These are phyloP conservation scores for Boletus rufocinnamomeus DNA, from an alignment of 768 basidiomycete genomes.

Conservation along the genomic window DNA sequence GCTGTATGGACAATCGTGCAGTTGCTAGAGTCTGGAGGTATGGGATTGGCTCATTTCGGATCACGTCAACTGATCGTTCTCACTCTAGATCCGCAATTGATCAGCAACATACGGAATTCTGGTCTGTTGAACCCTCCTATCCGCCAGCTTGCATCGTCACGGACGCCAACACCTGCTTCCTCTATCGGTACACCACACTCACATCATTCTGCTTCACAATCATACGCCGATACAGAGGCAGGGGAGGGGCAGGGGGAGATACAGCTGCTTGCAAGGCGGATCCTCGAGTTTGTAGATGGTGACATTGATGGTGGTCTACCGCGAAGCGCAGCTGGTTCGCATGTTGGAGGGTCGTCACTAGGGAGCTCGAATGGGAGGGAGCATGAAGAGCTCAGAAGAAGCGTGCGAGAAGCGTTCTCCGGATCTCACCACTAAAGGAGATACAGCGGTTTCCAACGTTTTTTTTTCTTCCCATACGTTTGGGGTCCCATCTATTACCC, in stretches of 20 bases:
- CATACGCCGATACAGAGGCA: constrained; percentile 80
- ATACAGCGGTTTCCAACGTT: not conserved
- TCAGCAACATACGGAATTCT: constrained; percentile 87
- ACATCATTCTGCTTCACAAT: constrained; percentile 65
- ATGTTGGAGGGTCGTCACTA: constrained; percentile 69
- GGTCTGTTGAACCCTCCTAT: constrained; percentile 82
- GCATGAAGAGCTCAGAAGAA: constrained; percentile 80
- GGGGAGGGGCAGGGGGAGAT: constrained; percentile 93
- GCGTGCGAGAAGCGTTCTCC: constrained; percentile 80
- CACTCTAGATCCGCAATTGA: constrained; percentile 75
- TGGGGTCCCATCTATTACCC: constrained; percentile 1
- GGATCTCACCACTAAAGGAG: constrained; percentile 48
- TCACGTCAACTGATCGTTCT: constrained; percentile 1
- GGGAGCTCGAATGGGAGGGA: constrained; percentile 59
- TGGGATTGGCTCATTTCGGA: constrained; percentile 11
- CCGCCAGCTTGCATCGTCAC: constrained; percentile 74
- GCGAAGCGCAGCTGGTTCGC: constrained; percentile 63
- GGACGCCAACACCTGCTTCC: constrained; percentile 66
- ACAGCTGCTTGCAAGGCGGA: constrained; percentile 77
- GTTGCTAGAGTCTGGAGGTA: constrained; percentile 92
- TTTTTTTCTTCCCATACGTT: not conserved
- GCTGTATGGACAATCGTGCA: constrained; percentile 99
- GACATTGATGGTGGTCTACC: constrained; percentile 62
- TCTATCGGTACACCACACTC: constrained; percentile 76
- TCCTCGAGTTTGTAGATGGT: constrained; percentile 83